Evolutionary conservation across 23 red algal genomes (phyloP).

Genomic region (Gracilaria gracilis): DNA sequence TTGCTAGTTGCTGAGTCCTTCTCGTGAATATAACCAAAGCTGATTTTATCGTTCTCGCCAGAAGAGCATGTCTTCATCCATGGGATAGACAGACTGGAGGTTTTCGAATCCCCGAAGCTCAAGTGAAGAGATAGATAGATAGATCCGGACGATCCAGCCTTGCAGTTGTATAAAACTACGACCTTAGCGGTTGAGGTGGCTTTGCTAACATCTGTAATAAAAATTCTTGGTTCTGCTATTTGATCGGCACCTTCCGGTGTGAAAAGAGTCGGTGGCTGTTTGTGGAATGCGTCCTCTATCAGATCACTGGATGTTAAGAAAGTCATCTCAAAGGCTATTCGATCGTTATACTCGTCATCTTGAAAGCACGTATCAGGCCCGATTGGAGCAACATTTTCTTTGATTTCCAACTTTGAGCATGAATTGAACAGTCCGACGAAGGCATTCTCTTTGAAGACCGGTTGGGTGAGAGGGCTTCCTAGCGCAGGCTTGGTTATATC

Average conservation of each 20-base stretch:
- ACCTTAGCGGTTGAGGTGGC: constrained; percentile 18
- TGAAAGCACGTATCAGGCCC: constrained; percentile 23
- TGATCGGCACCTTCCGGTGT: background rate
- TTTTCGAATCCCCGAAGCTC: constrained; percentile 19
- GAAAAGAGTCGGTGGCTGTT: constrained; percentile 18
- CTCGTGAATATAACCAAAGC: constrained; percentile 42
- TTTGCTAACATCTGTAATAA: background rate
- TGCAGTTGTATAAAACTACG: constrained; percentile 47
- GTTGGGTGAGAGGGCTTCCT: constrained; percentile 25
- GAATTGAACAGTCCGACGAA: constrained; percentile 59
- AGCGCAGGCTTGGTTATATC: constrained; percentile 42
- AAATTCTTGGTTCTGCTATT: constrained; percentile 40
- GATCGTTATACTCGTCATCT: constrained; percentile 67
- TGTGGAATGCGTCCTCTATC: constrained; percentile 51
- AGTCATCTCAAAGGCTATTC: constrained; percentile 57
- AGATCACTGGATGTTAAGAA: background rate
- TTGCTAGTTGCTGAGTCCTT: background rate
- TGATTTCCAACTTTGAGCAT: background rate
- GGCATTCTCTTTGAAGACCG: constrained; percentile 47
- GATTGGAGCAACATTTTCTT: background rate
- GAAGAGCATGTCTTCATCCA: constrained; percentile 51
- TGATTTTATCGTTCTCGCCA: constrained; percentile 34
- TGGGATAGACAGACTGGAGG: background rate
- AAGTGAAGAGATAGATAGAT: constrained; percentile 26
- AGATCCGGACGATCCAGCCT: background rate